Percentiles rank a stretch among this genome's conserved stretches.
phyloP scores from a whole-genome alignment of 805 yeast species.

The Yamadazyma olivae region DNA sequence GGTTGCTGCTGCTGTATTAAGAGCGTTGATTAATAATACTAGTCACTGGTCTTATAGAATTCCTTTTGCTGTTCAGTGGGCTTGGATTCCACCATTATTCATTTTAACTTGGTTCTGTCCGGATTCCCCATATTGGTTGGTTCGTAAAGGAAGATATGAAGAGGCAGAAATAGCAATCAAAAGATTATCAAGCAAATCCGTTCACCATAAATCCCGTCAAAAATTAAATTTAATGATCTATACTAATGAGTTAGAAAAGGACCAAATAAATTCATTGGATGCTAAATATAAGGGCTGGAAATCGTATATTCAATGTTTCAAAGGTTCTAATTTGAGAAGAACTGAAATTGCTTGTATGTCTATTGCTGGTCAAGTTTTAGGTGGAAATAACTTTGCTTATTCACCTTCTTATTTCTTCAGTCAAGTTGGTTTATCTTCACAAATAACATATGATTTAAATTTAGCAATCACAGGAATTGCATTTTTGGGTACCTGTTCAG shows the following conservation, averaged over 20 bases:
- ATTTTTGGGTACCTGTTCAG: slow-evolving; percentile 41
- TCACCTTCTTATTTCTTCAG: slow-evolving; percentile 48
- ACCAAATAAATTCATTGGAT: slow-evolving; percentile 26
- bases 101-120: slow-evolving; percentile 44
- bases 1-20: slow-evolving; percentile 47
- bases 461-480: slow-evolving; percentile 40
- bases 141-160: slow-evolving; percentile 33
- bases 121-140: slow-evolving; percentile 56
- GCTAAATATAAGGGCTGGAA: slow-evolving; percentile 15
- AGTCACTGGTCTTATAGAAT: slow-evolving; percentile 43
- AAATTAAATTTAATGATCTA: slow-evolving; percentile 35
- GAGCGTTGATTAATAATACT: slow-evolving; percentile 21
- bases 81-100: slow-evolving; percentile 49
- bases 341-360: slow-evolving; percentile 45
- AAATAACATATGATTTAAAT: slow-evolving; percentile 42
- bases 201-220: slow-evolving; percentile 25
- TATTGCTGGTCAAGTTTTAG: slow-evolving; percentile 40
- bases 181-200: slow-evolving; percentile 28
- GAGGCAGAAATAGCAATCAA: slow-evolving; percentile 41
- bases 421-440: slow-evolving; percentile 44
- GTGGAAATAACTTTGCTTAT: slow-evolving; percentile 44
- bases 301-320: slow-evolving; percentile 45
- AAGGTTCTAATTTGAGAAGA: slow-evolving; percentile 43
- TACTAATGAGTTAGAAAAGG: slow-evolving; percentile 25
- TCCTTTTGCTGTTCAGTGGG: slow-evolving; percentile 60